These are phyloP conservation scores for Diplodia seriata DNA, from an alignment of 2,329 filamentous ascomycete genomes.

Conservation along the genomic window DNA sequence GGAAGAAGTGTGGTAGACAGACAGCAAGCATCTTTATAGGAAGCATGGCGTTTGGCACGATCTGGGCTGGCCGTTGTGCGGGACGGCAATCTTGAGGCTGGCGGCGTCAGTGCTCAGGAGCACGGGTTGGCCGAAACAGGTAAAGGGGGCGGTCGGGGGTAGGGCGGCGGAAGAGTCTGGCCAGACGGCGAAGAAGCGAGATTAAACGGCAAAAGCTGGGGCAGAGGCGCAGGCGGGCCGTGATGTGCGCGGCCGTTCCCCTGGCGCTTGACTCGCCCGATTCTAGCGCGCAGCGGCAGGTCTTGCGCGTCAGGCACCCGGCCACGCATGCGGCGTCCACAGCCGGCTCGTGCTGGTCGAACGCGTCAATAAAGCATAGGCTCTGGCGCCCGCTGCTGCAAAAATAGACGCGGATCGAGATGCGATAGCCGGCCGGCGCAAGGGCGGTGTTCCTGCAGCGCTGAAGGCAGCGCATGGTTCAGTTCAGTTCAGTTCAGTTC, in stretches of 20 bases:
- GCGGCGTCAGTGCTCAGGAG: not conserved
- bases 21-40: constrained; percentile 47
- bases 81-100: constrained; percentile 6
- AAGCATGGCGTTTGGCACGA: constrained; percentile 29
- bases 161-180: not conserved
- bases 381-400: not conserved
- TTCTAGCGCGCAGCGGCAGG: not conserved
- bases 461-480: not conserved
- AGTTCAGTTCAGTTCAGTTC: not conserved
- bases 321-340: constrained; percentile 7
- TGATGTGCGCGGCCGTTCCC: not conserved
- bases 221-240: constrained; percentile 2
- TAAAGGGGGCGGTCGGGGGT: constrained; percentile 7
- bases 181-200: constrained; percentile 13
- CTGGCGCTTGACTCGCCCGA: constrained; percentile 19
- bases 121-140: not conserved
- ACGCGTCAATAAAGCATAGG: constrained; percentile 23
- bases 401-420: not conserved
- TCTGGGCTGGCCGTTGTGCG: constrained; percentile 23
- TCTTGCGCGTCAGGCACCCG: not conserved
- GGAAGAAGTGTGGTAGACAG: constrained; percentile 33
- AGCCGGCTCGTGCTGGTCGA: constrained; percentile 11
- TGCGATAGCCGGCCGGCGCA: too few relatives aligned
- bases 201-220: constrained; percentile 7
- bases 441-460: too few relatives aligned